A percentile compares a stretch with the other conserved stretches of the same genome.
phyloP scores from a whole-genome alignment of 768 basidiomycete genomes.

The Trametes cingulata region DNA sequence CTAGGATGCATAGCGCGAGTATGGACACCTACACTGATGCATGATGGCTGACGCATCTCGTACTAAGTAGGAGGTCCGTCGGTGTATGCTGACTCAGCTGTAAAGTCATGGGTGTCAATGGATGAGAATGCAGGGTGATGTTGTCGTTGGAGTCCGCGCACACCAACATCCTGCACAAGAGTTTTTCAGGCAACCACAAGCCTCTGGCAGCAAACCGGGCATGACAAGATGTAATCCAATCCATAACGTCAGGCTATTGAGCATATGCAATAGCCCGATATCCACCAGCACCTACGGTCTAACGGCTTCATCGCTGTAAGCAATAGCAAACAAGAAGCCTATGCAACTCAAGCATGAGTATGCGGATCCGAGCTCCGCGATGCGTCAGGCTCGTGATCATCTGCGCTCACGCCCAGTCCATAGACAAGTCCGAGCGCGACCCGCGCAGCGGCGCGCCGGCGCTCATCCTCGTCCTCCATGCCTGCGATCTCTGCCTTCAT shows the following conservation, averaged over 20 bases:
- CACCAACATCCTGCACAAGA: not conserved
- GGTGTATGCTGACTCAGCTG: not conserved
- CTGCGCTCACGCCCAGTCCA: slow-evolving; percentile 42
- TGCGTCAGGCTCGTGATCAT: slow-evolving; percentile 28
- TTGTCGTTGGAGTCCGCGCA: no score
- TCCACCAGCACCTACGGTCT: not conserved
- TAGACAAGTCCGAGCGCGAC: slow-evolving; percentile 76
- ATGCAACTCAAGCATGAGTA: not conserved
- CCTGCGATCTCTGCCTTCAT: slow-evolving; percentile 75
- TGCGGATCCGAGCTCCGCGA: not conserved
- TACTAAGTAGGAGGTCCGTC: not conserved
- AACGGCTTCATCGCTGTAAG: not conserved
- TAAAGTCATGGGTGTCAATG: no score
- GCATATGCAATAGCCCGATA: not conserved
- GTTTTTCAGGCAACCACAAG: not conserved
- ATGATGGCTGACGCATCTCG: no score
- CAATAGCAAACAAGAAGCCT: not conserved
- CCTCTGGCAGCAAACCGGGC: no score
- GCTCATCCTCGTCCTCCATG: slow-evolving; percentile 63
- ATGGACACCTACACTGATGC: no score
- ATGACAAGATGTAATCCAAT: no score
- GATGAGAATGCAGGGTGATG: not conserved
- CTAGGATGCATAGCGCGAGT: no score
- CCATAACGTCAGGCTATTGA: not conserved
- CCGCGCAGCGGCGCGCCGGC: slow-evolving; percentile 65